Evolutionary conservation across 495 filamentous ascomycete species (phyloP), one percentile per base, ranked within the genome.

Genomic region (Daldinia decipiens): DNA sequence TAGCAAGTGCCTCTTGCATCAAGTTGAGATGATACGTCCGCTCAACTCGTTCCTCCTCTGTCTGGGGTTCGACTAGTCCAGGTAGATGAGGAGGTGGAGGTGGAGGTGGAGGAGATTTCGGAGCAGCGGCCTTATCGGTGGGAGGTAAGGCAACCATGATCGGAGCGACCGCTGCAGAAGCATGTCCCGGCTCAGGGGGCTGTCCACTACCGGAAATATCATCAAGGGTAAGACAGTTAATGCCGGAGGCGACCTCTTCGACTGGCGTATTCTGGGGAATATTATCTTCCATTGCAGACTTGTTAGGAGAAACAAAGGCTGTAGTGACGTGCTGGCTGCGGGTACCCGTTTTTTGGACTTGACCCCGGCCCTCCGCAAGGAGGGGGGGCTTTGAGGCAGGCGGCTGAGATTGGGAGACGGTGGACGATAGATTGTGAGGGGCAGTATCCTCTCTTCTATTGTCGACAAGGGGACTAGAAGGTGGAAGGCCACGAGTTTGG

Each of bases 1-100:
- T 90, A 68, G 82, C 75, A 29, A 93, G 77, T 31, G 91, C 91
- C 74, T 92, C 85, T 70, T 85, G 82, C 90, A 93, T 93, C 76
- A 88, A 93, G 29, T 76, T 77, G 51, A 85, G 79, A 74, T 92
- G 89, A 26, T 68, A 68, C 17, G 34, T 72, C 13, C 72, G 70
- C 29, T 74, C 76, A 24, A 52, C 45, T 68, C 70, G 59, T 47
- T 70, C 74, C 39, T 73, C 76, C 29, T 78, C 76, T 0, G 72
- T 75, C 47, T 59, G 62, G 6, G 76, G 75, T 32, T 77, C 75
- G 39, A 76, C 60, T 21, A 76, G 15, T 21, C 75, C 75, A 53
- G 75, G 75, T 38, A 77, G 65, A 26, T 24, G 43, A 9, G 54
- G 65, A 60, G 27, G 11, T 0, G 26, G 38, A 3, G 27, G 11